Evolutionary conservation across 1,284 basidiomycete species (phyloP), one percentile per base, ranked within the genome.

Genomic region (Sphagnurus paluster): DNA sequence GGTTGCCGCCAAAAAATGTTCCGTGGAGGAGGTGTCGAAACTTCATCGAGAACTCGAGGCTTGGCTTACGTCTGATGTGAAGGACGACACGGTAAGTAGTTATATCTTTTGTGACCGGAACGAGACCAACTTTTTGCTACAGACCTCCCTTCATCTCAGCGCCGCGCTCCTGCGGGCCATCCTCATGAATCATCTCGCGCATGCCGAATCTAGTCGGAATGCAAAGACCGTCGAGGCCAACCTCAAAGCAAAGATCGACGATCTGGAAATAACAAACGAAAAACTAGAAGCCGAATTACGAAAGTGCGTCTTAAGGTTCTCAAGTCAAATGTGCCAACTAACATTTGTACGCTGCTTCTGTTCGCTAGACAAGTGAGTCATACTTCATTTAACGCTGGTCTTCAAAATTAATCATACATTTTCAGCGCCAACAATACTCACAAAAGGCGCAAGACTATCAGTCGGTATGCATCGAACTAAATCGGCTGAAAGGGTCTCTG

Each of bases 1-100:
- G 59, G 82, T 89, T 56, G 87, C 87, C 24, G 77, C 80, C n/a
- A 87, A 86, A 78, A 88, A 87, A 74, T 88, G 84, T 68, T 87
- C 85, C 21, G 86, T 90, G 48, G 87, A 90, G 64, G 87, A 90
- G 69, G 84, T 90, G 37, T 76, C 80, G 41, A 70, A 74, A 47
- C 76, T 90, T 53, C 84, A 87, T 65, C 76, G 79, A 59, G 87
- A 89, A 68, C 73, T 90, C 50, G 76, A 86, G 62, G 77, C 79
- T 48, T 90, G 84, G 84, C 65, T 90, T 46, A 70, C 70, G 41
- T 70, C 74, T 46, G 79, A 84, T 58, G 68, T 66, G 53, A 79
- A 79, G 64, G 76, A 80, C 54, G 80, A 82, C 50, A 77, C 82
- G 68, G 86, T 86, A 60, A 50, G 71, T 52, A 36, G 19, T 26